These are phyloP conservation scores for Talaromyces sp. DNA, from an alignment of 2,329 filamentous ascomycete species.

Conservation along the genomic window DNA sequence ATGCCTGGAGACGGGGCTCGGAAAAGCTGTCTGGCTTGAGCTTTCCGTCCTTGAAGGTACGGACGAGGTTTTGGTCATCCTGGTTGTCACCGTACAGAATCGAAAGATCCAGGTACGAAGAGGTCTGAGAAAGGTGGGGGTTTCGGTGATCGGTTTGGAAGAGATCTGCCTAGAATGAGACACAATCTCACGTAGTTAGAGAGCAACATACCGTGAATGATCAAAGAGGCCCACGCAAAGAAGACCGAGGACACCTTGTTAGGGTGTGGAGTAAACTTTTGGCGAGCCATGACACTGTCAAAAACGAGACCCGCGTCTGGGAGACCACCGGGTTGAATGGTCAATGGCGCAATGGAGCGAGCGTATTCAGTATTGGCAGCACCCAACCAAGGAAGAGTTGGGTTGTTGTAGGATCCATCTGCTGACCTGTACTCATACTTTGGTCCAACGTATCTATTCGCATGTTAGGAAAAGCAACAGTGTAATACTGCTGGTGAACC, in stretches of 20 bases:
- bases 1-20: conserved; percentile 63
- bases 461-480: conserved; percentile 10
- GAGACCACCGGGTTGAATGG: conserved; percentile 57
- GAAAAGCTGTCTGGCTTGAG: conserved; percentile 70
- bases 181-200: neutral
- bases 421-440: conserved; percentile 62
- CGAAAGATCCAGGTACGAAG: conserved; percentile 66
- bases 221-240: conserved; percentile 68
- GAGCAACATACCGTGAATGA: conserved; percentile 59
- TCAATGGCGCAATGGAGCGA: conserved; percentile 56
- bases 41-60: conserved; percentile 64
- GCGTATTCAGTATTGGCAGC: conserved; percentile 65
- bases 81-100: conserved; percentile 63
- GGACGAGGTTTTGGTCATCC: conserved; percentile 45
- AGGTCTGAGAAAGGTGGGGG: conserved; percentile 59
- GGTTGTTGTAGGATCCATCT: conserved; percentile 69
- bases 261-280: conserved; percentile 50
- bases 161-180: conserved; percentile 43
- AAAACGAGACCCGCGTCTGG: conserved; percentile 58
- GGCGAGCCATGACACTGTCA: conserved; percentile 39
- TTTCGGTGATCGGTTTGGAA: conserved; percentile 65
- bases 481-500: conserved; percentile 2
- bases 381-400: conserved; percentile 59
- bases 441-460: conserved; percentile 40
- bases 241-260: conserved; percentile 69